Conservation (phyloP, 495 filamentous ascomycete species). For the Cryomyces antarcticus region DNA sequence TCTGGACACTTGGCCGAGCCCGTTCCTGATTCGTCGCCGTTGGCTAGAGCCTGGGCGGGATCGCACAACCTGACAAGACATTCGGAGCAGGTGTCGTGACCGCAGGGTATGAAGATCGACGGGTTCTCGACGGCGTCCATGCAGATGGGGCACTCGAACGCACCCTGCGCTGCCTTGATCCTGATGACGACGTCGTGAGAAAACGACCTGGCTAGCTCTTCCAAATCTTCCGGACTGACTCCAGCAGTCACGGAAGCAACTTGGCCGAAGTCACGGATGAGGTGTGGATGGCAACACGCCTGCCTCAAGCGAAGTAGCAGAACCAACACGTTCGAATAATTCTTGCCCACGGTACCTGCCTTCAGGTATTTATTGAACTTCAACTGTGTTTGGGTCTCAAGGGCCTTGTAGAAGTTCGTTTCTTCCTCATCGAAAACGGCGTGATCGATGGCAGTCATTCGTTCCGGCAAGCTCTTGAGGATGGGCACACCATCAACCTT, state of each 20-base stretch:
- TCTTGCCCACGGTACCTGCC: constrained; percentile 46
- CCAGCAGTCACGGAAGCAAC: constrained; percentile 25
- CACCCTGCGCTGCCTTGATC: constrained; percentile 35
- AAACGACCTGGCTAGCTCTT: constrained; percentile 45
- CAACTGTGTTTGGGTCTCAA: constrained; percentile 46
- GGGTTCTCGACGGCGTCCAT: constrained; percentile 58
- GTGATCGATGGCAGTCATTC: constrained; percentile 42
- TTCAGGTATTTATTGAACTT: constrained; percentile 63
- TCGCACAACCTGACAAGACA: constrained; percentile 60
- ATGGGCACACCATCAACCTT: constrained; percentile 75
- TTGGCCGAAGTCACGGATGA: constrained; percentile 56
- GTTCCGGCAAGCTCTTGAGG: constrained; percentile 41
- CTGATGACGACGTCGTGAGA: constrained; percentile 39
- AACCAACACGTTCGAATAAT: constrained; percentile 72
- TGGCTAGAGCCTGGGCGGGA: constrained; percentile 29
- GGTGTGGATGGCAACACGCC: constrained; percentile 77
- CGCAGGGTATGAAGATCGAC: constrained; percentile 65
- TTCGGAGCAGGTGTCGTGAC: constrained; percentile 60
- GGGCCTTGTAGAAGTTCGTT: constrained; percentile 43
- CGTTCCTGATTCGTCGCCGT: constrained; percentile 35
- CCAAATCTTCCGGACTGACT: constrained; percentile 33
- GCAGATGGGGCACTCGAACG: constrained; percentile 56
- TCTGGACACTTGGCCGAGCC: constrained; percentile 46
- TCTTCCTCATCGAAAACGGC: constrained; percentile 62
- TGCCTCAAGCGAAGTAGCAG: constrained; percentile 79